phyloP scores from a whole-genome alignment of 768 basidiomycete genomes.

The Symmetrospora coprosmae region DNA sequence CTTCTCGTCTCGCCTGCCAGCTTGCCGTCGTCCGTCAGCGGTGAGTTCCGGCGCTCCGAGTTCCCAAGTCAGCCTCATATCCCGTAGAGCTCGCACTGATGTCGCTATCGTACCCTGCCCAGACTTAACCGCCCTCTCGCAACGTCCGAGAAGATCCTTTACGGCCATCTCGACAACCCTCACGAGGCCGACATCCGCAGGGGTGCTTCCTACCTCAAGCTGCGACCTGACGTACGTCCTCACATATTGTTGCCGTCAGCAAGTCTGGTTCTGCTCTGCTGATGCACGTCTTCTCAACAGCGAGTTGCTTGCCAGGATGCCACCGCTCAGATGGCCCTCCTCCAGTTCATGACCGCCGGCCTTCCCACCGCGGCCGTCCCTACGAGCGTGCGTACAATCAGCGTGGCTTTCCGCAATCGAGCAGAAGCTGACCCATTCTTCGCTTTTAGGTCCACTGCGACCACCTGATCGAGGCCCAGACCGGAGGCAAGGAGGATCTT shows the following conservation, averaged over 20 bases:
- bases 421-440: no score
- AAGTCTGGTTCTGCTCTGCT: neutral
- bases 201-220: conserved; percentile 87
- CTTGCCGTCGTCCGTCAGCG: conserved; percentile 59
- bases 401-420: neutral
- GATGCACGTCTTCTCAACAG: conserved; percentile 36
- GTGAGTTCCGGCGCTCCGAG: conserved; percentile 23
- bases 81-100: neutral
- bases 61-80: neutral
- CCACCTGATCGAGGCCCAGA: conserved; percentile 93
- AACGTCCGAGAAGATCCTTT: conserved; percentile 39
- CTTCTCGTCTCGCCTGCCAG: neutral
- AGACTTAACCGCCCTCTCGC: conserved; percentile 33
- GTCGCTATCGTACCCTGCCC: neutral
- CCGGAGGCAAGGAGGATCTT: conserved; percentile 86
- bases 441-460: conserved; percentile 62
- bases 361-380: conserved; percentile 96
- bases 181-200: conserved; percentile 78
- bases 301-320: conserved; percentile 44
- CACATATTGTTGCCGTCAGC: conserved; percentile 37
- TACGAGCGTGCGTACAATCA: conserved; percentile 49
- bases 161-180: conserved; percentile 94
- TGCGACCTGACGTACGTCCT: conserved; percentile 83
- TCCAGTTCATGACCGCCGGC: conserved; percentile 99
- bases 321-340: conserved; percentile 78